phyloP scores from a whole-genome alignment of 208 protist species.

The Leishmania braziliensis region DNA sequence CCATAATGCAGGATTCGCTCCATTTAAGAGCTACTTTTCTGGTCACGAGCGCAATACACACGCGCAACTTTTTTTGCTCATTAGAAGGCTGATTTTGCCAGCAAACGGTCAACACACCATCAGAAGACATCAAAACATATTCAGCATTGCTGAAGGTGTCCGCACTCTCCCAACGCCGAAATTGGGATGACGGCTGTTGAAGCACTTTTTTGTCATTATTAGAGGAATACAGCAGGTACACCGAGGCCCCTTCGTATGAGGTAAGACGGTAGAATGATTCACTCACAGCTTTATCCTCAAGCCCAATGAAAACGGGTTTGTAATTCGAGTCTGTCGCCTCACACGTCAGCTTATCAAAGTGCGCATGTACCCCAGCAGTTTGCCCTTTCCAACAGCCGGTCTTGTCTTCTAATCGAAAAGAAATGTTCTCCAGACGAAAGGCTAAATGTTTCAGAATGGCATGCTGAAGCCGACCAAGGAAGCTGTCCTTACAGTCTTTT shows the following conservation, averaged over 20 bases:
- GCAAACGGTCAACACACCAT: slow-evolving; percentile 10
- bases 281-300: slow-evolving; percentile 5
- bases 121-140: slow-evolving; percentile 6
- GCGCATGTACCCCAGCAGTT: slow-evolving; percentile 16
- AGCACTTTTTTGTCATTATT: not conserved
- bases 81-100: not conserved
- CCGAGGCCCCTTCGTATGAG: slow-evolving; percentile 27
- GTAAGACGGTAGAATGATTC: slow-evolving; percentile 29
- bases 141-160: not conserved
- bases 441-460: slow-evolving; percentile 64
- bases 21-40: not conserved
- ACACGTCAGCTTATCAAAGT: slow-evolving; percentile 34
- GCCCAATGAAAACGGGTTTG: slow-evolving; percentile 25
- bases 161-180: not conserved
- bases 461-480: slow-evolving; percentile 59
- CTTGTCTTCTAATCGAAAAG: slow-evolving; percentile 47
- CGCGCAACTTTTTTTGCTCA: not conserved
- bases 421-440: slow-evolving; percentile 50
- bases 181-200: not conserved
- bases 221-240: slow-evolving; percentile 12
- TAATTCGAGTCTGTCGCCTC: slow-evolving; percentile 43
- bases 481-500: slow-evolving; percentile 27
- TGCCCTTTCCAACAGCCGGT: slow-evolving; percentile 37
- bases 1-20: slow-evolving; percentile 9
- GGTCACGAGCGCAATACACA: slow-evolving; percentile 5